Conservation (phyloP, 352 stramenopile species). For the Pythium periplocum region DNA sequence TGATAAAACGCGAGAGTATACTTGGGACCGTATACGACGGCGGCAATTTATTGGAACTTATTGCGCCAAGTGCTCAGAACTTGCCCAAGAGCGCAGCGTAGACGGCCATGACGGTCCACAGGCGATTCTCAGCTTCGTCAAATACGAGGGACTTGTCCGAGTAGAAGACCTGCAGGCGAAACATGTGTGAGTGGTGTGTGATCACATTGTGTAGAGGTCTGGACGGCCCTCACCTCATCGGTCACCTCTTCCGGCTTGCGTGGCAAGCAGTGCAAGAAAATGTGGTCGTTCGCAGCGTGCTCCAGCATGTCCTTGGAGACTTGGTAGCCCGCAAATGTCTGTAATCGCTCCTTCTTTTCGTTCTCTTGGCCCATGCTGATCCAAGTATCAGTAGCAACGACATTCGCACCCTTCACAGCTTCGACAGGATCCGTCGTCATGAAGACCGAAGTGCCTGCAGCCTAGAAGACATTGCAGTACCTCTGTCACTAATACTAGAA, state of each 20-base stretch:
- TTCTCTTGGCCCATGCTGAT: constrained; percentile 94
- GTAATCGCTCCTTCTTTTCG: constrained; percentile 90
- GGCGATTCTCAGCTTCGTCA: constrained; percentile 96
- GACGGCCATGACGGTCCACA: constrained; percentile 99
- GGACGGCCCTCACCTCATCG: constrained; percentile 81
- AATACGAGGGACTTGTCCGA: constrained; percentile 94
- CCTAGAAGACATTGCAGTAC: constrained; percentile 3
- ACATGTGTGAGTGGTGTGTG: neutral
- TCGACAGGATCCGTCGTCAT: constrained; percentile 90
- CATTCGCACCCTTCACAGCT: constrained; percentile 91
- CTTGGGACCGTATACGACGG: too few species aligned
- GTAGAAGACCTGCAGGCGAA: constrained; percentile 87
- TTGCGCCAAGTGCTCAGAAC: constrained; percentile 20
- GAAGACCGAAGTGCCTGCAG: constrained; percentile 60
- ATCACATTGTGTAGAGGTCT: neutral
- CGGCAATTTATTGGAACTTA: too few species aligned
- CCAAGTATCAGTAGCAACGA: constrained; percentile 98
- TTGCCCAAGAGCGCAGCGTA: constrained; percentile 66
- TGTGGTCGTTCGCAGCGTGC: constrained; percentile 85
- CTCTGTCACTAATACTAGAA: too few species aligned
- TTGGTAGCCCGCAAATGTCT: constrained; percentile 95
- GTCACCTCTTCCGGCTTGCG: constrained; percentile 96
- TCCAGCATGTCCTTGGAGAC: constrained; percentile 91
- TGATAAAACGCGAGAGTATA: too few species aligned
- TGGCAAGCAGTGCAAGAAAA: constrained; percentile 98